Base-by-base conservation (phyloP, 164 flowering plant species). In the Kalanchoe fedtschenkoi region DNA sequence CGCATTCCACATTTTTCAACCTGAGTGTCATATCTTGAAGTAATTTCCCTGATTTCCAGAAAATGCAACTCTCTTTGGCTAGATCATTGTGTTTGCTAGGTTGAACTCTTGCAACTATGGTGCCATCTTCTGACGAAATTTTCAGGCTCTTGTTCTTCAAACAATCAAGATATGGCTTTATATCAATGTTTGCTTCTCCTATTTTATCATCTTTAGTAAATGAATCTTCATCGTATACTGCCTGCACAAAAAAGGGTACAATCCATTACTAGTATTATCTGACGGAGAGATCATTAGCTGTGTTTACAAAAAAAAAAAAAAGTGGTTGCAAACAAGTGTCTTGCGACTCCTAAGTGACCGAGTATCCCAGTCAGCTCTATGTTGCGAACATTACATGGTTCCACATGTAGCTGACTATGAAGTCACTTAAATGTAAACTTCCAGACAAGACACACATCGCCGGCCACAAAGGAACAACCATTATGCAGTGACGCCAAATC, bases 1-100 rank as follows among this genome's bases (percentile, higher is more conserved):
- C 60, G 4, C 60, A 56, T 34, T 56, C 60, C 6, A 56, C 60
- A 34, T 56, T 56, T 34, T 56, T 56, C 34, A 56, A 34, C 17
- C 35, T 17, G 22, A 56, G 33, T 7, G 7, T 30, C 60, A 56
- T 16, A n/a, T 56, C 60, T 56, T 56, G 60, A 8, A 56, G 15
- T 24, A 56, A 8, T 56, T 56, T 56, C n/a, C 60, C 60, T 5
- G 24, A 19, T 17, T 16, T 11, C 60, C 34, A 30, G 6, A 56
- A 7, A 29, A 56, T 30, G 35, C 35, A 16, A 30, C 60, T 56
- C 37, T 56, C 60, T 11, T 56, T 30, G 1, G 60, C 26, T 56
- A 56, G 35, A 34, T 34, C 24, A 30, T 56, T 56, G 34, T 29
- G 26, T 4, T 30, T 34, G 17, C 28, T 56, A 9, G 60, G 60